Evolutionary conservation across 2,329 filamentous ascomycete genomes (phyloP).

Genomic region (Neocatenulostroma microsporum): DNA sequence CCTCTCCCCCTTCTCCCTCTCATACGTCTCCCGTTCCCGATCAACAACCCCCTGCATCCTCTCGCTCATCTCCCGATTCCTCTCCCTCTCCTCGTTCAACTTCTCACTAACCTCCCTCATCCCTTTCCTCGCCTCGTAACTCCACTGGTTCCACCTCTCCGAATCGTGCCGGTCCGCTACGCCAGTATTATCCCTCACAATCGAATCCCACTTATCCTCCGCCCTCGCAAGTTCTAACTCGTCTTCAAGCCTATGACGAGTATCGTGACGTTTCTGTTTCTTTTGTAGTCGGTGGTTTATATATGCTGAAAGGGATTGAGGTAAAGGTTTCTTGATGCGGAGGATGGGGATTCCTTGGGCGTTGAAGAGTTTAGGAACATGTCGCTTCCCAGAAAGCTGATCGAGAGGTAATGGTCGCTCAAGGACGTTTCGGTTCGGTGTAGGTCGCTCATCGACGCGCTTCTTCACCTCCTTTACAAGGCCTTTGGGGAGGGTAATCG

Average conservation of each 20-base stretch:
- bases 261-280: conserved; percentile 37
- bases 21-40: conserved; percentile 39
- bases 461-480: conserved; percentile 1
- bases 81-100: conserved; percentile 21
- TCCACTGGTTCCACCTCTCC: conserved; percentile 22
- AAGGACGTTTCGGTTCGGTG: conserved; percentile 11
- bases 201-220: conserved; percentile 45
- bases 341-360: conserved; percentile 54
- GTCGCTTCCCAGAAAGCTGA: conserved; percentile 44
- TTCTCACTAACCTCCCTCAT: conserved; percentile 28
- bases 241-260: conserved; percentile 35
- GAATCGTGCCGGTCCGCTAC: conserved; percentile 1
- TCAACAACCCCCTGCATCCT: conserved; percentile 44
- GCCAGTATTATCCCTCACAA: conserved; percentile 23
- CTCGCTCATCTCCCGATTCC: conserved; percentile 27
- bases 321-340: conserved; percentile 59
- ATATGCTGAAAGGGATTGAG: conserved; percentile 49
- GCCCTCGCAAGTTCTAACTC: conserved; percentile 32
- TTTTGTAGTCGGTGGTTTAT: conserved; percentile 46
- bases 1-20: conserved; percentile 26
- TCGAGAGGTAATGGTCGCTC: conserved; percentile 22
- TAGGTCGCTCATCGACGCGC: background rate
- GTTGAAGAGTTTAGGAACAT: conserved; percentile 52
- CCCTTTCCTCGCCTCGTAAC: conserved; percentile 27
- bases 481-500: background rate